phyloP scores from a whole-genome alignment of 352 stramenopile species.

The Phytopythium chamaehyphon region DNA sequence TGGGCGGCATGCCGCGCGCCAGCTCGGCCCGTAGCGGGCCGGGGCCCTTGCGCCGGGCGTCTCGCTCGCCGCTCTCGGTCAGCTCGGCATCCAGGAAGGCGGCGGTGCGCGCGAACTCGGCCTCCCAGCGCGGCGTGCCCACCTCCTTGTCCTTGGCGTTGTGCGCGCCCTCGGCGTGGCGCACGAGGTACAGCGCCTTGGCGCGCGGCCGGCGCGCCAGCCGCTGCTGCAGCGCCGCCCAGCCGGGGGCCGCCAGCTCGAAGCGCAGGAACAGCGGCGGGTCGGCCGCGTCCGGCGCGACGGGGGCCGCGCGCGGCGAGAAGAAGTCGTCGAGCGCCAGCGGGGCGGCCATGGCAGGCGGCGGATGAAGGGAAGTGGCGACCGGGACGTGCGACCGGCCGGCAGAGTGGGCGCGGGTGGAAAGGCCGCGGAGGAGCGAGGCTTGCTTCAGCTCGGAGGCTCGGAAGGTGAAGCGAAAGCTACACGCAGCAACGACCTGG shows the following conservation, averaged over 20 bases:
- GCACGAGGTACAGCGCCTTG: slow-evolving; percentile 79
- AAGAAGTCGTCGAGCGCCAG: slow-evolving; percentile 29
- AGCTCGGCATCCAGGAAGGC: slow-evolving; percentile 62
- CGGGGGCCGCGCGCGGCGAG: slow-evolving; percentile 3
- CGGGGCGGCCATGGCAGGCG: slow-evolving; percentile 1
- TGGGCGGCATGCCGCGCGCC: slow-evolving; percentile 43
- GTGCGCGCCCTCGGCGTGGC: slow-evolving; percentile 69
- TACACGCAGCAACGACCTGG: background rate
- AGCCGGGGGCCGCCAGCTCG: slow-evolving; percentile 19
- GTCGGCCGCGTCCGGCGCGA: background rate
- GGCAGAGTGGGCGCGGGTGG: no score
- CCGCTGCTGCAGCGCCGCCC: slow-evolving; percentile 19
- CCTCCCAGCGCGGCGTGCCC: slow-evolving; percentile 52
- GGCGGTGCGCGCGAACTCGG: slow-evolving; percentile 50
- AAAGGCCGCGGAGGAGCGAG: no score
- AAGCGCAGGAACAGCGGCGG: slow-evolving; percentile 32
- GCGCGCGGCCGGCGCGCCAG: slow-evolving; percentile 17
- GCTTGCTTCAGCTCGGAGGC: background rate
- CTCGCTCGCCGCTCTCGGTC: slow-evolving; percentile 47
- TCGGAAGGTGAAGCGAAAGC: background rate
- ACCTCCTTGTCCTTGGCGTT: slow-evolving; percentile 56
- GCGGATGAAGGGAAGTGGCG: background rate
- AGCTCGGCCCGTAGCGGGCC: slow-evolving; percentile 29
- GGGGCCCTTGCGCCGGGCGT: slow-evolving; percentile 42
- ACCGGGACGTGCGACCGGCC: background rate